Conservation (phyloP, 768 basidiomycete species). For the Crassisporium funariophilum region DNA sequence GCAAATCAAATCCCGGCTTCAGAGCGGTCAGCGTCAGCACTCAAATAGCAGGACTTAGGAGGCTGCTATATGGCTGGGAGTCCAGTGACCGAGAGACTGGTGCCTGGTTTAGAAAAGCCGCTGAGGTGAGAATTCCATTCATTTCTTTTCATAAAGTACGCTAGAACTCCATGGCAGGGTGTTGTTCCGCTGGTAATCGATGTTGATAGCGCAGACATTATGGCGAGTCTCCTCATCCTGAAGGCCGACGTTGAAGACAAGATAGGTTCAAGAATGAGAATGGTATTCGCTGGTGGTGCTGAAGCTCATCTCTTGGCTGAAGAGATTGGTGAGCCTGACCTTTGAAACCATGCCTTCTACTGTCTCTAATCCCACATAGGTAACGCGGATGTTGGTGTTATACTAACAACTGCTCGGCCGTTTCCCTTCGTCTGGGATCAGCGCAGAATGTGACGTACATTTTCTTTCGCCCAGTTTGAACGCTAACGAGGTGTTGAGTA, state of each 20-base stretch:
- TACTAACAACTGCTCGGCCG: conserved; percentile 58
- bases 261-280: conserved; percentile 57
- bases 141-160: not conserved
- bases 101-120: conserved; percentile 56
- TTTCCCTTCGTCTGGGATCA: conserved; percentile 78
- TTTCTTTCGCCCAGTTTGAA: not conserved
- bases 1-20: conserved; percentile 39
- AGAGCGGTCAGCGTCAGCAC: conserved; percentile 58
- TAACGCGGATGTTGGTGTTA: conserved; percentile 49
- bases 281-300: conserved; percentile 62
- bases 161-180: conserved; percentile 40
- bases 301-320: conserved; percentile 70
- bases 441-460: conserved; percentile 52
- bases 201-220: conserved; percentile 70
- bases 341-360: not conserved
- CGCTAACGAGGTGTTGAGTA: conserved; percentile 20
- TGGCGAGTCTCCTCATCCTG: conserved; percentile 67
- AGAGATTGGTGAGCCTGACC: conserved; percentile 51
- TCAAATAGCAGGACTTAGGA: conserved; percentile 63
- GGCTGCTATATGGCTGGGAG: conserved; percentile 61
- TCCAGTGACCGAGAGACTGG: conserved; percentile 48
- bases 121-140: conserved; percentile 40
- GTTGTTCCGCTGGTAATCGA: conserved; percentile 67
- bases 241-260: conserved; percentile 67
- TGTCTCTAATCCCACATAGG: conserved; percentile 32